Base-by-base conservation (phyloP, 2,329 filamentous ascomycete genomes). In the Chaetomium sp. region DNA sequence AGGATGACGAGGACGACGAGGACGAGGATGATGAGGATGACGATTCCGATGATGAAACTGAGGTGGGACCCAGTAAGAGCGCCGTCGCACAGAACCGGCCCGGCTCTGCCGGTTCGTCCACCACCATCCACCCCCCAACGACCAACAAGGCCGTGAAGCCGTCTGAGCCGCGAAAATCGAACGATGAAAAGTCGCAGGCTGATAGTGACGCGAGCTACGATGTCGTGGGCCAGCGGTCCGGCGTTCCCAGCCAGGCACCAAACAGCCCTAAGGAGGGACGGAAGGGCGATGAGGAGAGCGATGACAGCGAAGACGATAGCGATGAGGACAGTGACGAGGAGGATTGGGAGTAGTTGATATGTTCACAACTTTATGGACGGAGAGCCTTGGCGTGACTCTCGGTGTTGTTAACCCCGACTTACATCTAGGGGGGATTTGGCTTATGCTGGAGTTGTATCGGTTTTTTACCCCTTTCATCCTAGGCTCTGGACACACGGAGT, bases 181-280 rank as follows among this genome's bases (percentile, higher is more conserved):
- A 95, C 66, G 91, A 96, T 67, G 87, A 91, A 69, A 91, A 92
- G 69, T 95, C 89, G 33, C 88, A 94, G 63, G 85, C 91, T 6
- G 94, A 94, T 66, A 96, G 92, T 69, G 94, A 99, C 65, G 89
- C 89, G 14, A 96, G 91, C 74, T 99, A 99, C 70, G 94, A 99
- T 69, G 80, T 99, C 37, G 90, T 99, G 46, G 87, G 88, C 6
- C 85, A 86, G 5, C 77, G 84, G 46, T 91, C 88, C 51, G 88
- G 88, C 49, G 81, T 83, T 45, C 84, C 86, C 40, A 96, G 89
- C 69, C 87, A 88, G 61, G 86, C 90, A 14, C 87, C 90, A 32
- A 81, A 73, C 68, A 85, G 82, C 67, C 82, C 82, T 33, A 84
- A 82, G 68, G 81, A 80, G 37, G 65, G 73, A 14, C 74, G 74